Percentiles rank a stretch among this genome's conserved stretches.
Evolutionary conservation across 345 rosid species (phyloP).

Genomic region (Eucalyptus marginata): DNA sequence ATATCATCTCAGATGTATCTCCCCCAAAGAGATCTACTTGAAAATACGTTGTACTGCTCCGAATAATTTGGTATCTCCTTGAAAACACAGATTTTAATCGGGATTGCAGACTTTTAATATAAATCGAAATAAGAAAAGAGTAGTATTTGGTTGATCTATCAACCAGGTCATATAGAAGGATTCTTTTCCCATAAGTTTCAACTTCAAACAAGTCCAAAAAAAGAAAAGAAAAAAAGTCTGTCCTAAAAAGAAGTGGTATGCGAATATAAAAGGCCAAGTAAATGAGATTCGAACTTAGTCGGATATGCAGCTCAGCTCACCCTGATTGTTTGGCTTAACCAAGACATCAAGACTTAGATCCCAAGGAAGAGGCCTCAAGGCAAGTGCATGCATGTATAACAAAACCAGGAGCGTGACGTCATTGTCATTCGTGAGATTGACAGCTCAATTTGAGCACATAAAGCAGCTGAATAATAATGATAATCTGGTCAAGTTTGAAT

Average conservation of each 20-base stretch:
- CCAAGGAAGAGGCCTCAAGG: not conserved
- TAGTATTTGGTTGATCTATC: not conserved
- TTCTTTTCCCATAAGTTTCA: not conserved
- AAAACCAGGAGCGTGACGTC: not conserved
- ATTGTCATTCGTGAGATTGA: not conserved
- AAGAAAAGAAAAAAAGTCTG: not conserved
- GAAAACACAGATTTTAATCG: not conserved
- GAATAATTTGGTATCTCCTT: not conserved
- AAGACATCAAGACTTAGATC: not conserved
- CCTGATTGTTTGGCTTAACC: not conserved
- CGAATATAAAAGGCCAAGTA: not conserved
- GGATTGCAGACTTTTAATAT: not conserved
- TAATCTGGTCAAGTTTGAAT: not conserved
- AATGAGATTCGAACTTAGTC: not conserved
- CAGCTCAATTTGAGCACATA: not conserved
- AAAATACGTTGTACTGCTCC: not conserved
- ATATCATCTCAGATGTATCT: not conserved
- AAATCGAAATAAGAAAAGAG: not conserved
- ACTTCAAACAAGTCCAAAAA: not conserved
- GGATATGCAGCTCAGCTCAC: not conserved
- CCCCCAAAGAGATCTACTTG: not conserved
- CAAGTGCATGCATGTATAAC: not conserved
- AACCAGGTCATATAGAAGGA: not conserved
- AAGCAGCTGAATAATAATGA: not conserved
- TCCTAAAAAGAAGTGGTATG: not conserved